Evolutionary conservation across 768 basidiomycete genomes (phyloP).

Genomic region (Rhodotorula taiwanensis): DNA sequence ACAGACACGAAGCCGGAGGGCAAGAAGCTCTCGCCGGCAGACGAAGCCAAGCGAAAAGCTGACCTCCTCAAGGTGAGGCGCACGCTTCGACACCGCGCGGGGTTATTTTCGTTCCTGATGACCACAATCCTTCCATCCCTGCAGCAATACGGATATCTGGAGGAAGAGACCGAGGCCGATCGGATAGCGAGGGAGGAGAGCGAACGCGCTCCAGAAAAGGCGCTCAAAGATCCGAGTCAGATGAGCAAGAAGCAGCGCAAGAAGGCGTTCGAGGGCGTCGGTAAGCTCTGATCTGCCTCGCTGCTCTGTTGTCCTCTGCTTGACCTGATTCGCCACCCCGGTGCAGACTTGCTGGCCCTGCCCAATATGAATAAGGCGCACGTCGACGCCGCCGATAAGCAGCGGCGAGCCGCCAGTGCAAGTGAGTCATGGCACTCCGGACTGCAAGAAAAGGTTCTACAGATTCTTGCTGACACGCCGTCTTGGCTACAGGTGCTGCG

Average conservation of each 20-base stretch:
- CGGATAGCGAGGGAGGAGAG: background rate
- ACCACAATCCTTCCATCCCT: no score
- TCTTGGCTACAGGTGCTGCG: background rate
- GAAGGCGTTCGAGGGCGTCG: constrained; percentile 34
- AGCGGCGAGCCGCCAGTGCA: constrained; percentile 1
- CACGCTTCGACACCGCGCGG: no score
- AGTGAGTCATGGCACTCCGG: background rate
- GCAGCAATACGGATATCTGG: constrained; percentile 29
- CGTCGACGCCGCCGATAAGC: constrained; percentile 11
- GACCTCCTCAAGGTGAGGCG: constrained; percentile 24
- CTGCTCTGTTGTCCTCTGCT: no score
- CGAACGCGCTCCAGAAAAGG: constrained; percentile 8
- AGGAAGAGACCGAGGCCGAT: constrained; percentile 19
- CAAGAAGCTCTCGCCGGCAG: constrained; percentile 22
- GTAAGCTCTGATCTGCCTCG: background rate
- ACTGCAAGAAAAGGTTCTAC: no score
- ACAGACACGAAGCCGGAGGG: background rate
- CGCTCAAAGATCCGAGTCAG: constrained; percentile 7
- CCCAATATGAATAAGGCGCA: constrained; percentile 29
- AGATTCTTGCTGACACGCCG: background rate
- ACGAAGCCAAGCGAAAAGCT: constrained; percentile 21
- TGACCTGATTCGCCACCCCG: background rate
- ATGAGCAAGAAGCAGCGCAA: constrained; percentile 33
- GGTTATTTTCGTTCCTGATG: no score
- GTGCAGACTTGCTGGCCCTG: constrained; percentile 21